Conservation (phyloP, 1,139 yeast species). For the Geotrichum candidum region DNA sequence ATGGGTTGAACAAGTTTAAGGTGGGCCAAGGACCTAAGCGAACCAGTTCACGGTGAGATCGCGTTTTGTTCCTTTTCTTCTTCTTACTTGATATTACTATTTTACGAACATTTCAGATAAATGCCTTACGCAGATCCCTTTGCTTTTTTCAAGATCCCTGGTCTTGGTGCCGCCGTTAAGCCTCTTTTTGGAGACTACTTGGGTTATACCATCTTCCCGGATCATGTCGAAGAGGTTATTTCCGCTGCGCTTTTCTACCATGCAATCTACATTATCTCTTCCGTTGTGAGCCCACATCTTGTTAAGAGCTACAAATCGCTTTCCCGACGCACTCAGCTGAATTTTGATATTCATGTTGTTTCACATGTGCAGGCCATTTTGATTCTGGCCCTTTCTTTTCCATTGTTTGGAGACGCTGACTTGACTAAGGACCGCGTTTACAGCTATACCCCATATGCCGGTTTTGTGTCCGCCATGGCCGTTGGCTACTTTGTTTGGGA, state of each 20-base stretch:
- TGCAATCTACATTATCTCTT: slow-evolving; percentile 40
- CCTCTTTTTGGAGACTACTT: slow-evolving; percentile 16
- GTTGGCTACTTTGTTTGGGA: slow-evolving; percentile 95
- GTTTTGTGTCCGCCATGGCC: slow-evolving; percentile 65
- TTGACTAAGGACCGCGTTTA: slow-evolving; percentile 46
- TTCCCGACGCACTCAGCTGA: slow-evolving; percentile 46
- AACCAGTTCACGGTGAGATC: background rate
- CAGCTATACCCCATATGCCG: slow-evolving; percentile 68
- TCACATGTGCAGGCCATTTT: slow-evolving; percentile 75
- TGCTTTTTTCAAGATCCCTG: slow-evolving; percentile 14
- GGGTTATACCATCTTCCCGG: slow-evolving; percentile 33
- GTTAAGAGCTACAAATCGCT: slow-evolving; percentile 40
- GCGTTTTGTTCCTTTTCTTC: background rate
- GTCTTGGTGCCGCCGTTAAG: slow-evolving; percentile 14
- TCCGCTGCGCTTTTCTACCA: slow-evolving; percentile 45
- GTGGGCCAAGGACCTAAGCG: background rate
- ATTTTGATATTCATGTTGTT: slow-evolving; percentile 84
- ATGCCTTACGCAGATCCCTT: slow-evolving; percentile 17
- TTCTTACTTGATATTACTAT: background rate
- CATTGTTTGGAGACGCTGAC: slow-evolving; percentile 54
- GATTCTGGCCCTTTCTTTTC: slow-evolving; percentile 50
- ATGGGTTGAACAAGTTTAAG: background rate
- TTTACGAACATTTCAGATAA: background rate
- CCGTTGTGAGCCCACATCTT: slow-evolving; percentile 41
- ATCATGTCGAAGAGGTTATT: slow-evolving; percentile 50